A percentile compares a stretch with the other conserved stretches of the same genome.
Evolutionary conservation across 441 rosid genomes (phyloP).

Genomic region (Metrosideros polymorpha): DNA sequence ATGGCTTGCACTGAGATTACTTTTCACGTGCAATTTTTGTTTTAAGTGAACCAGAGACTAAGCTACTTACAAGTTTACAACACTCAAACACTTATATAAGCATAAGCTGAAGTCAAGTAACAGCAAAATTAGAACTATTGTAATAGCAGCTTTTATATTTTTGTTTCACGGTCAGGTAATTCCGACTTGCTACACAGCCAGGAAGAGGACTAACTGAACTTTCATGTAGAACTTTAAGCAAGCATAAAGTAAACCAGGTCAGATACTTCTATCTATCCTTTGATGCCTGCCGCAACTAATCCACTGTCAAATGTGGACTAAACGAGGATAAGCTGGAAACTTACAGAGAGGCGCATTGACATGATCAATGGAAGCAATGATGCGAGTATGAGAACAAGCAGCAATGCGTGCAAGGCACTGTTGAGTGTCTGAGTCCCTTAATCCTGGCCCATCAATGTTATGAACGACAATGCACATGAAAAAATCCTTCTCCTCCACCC

Average conservation of each 20-base stretch:
- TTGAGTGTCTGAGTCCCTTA: slow-evolving; percentile 59
- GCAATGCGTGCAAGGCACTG: slow-evolving; percentile 48
- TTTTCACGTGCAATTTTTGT: not conserved
- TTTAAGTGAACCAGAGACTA: not conserved
- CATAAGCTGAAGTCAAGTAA: not conserved
- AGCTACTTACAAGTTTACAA: not conserved
- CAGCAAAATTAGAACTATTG: not conserved
- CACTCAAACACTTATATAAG: not conserved
- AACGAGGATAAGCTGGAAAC: slow-evolving; percentile 6
- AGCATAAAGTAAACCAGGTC: not conserved
- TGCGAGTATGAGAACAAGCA: slow-evolving; percentile 57
- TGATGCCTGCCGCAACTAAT: not conserved
- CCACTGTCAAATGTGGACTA: not conserved
- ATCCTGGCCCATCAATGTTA: slow-evolving; percentile 86
- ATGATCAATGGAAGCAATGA: slow-evolving; percentile 89
- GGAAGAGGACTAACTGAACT: not conserved
- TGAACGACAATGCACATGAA: slow-evolving; percentile 63
- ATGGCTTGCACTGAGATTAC: not conserved
- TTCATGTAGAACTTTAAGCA: not conserved
- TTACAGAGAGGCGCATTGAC: slow-evolving; percentile 82
- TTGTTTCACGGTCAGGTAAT: no score
- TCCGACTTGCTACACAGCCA: not conserved
- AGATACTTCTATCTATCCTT: not conserved
- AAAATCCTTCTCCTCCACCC: slow-evolving; percentile 38
- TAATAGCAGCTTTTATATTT: not conserved